phyloP scores from a whole-genome alignment of 202 grass and related monocot species.

The Zizania palustris region DNA sequence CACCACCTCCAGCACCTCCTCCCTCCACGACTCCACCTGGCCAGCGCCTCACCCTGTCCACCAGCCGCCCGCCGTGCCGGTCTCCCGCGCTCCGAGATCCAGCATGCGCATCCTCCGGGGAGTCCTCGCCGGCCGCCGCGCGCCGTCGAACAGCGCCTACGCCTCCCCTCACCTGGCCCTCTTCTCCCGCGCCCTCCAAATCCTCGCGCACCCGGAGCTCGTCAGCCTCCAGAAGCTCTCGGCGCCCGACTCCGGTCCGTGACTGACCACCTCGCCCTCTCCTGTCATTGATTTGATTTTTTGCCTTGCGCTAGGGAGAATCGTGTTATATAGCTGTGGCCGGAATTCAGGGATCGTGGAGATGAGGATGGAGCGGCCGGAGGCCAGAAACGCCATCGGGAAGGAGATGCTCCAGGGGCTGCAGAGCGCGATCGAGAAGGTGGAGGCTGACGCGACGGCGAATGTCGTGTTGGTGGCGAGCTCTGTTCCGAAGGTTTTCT shows the following conservation, averaged over 20 bases:
- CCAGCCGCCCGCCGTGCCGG: too few species aligned
- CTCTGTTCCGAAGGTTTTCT: constrained; percentile 80
- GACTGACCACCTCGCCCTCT: neutral
- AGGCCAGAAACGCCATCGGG: constrained; percentile 87
- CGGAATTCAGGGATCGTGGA: constrained; percentile 65
- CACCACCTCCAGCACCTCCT: too few species aligned
- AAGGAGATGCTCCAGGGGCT: constrained; percentile 82
- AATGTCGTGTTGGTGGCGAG: constrained; percentile 71
- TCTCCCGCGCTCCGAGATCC: neutral
- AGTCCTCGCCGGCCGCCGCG: constrained; percentile 28
- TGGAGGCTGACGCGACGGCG: constrained; percentile 60
- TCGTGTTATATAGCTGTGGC: neutral
- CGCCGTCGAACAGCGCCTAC: neutral
- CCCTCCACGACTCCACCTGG: too few species aligned
- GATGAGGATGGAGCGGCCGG: constrained; percentile 70
- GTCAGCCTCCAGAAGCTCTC: constrained; percentile 66
- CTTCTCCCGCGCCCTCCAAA: constrained; percentile 61
- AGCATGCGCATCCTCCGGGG: constrained; percentile 42
- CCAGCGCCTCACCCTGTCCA: too few species aligned
- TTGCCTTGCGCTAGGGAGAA: neutral
- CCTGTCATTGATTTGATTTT: neutral
- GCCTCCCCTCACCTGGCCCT: constrained; percentile 32
- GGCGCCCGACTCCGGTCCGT: constrained; percentile 68
- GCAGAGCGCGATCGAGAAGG: constrained; percentile 55
- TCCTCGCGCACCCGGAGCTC: constrained; percentile 57